phyloP scores from a whole-genome alignment of 2,329 filamentous ascomycete genomes.

The Madurella mycetomatis region DNA sequence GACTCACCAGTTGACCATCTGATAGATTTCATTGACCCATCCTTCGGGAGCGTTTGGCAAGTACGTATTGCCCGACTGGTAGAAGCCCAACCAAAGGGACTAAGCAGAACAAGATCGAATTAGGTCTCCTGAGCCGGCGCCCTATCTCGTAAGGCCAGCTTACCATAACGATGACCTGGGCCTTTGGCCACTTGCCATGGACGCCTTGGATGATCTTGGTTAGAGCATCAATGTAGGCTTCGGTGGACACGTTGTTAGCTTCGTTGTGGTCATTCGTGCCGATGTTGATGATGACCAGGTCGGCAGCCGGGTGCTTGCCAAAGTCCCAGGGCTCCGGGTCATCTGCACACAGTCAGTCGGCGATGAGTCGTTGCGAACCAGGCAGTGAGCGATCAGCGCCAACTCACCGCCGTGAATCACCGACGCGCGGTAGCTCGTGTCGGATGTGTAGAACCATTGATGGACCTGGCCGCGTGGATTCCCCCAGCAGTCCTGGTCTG shows the following conservation, averaged over 20 bases:
- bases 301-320: constrained; percentile 37
- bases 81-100: constrained; percentile 54
- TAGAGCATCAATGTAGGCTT: constrained; percentile 38
- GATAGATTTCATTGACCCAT: constrained; percentile 47
- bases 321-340: constrained; percentile 44
- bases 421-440: constrained; percentile 45
- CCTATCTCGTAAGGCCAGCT: neutral
- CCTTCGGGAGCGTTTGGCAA: constrained; percentile 36
- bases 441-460: constrained; percentile 55
- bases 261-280: constrained; percentile 45
- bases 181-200: constrained; percentile 43
- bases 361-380: neutral
- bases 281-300: constrained; percentile 44
- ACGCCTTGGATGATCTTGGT: constrained; percentile 43
- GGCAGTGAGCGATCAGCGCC: neutral
- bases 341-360: constrained; percentile 23
- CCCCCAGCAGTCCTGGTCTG: constrained; percentile 53
- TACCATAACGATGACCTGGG: constrained; percentile 43
- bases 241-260: constrained; percentile 37
- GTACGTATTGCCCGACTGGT: constrained; percentile 46
- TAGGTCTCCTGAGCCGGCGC: neutral
- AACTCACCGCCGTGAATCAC: constrained; percentile 41
- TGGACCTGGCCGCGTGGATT: constrained; percentile 46
- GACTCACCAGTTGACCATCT: constrained; percentile 41
- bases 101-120: constrained; percentile 20